Evolutionary conservation across 345 rosid species (phyloP).

Genomic region (Eutrema japonicum): DNA sequence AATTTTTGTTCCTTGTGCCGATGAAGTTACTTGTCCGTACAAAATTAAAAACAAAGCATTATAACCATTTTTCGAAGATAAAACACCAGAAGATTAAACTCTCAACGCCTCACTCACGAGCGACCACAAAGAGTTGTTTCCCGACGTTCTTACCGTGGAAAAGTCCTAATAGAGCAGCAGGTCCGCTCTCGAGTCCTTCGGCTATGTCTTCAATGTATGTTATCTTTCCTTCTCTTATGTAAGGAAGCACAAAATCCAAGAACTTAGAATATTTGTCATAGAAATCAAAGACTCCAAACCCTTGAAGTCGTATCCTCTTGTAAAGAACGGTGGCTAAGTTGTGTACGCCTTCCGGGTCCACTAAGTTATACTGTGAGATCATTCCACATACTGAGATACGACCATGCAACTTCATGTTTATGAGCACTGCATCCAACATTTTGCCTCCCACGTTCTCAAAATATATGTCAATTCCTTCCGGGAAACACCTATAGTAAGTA

Average conservation of each 20-base stretch:
- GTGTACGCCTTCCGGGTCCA: slow-evolving; percentile 43
- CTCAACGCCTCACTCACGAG: slow-evolving; percentile 24
- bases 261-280: slow-evolving; percentile 45
- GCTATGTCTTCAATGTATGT: slow-evolving; percentile 53
- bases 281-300: slow-evolving; percentile 44
- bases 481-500: slow-evolving; percentile 49
- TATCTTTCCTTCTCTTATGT: slow-evolving; percentile 47
- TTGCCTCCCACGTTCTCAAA: slow-evolving; percentile 71
- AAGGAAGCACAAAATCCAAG: slow-evolving; percentile 50
- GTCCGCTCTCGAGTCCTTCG: slow-evolving; percentile 53
- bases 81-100: not conserved
- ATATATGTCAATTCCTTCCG: slow-evolving; percentile 66
- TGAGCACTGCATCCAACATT: slow-evolving; percentile 65
- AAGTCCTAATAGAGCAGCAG: slow-evolving; percentile 34
- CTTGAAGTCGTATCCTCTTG: slow-evolving; percentile 49
- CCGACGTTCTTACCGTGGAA: slow-evolving; percentile 39
- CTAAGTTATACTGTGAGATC: slow-evolving; percentile 52
- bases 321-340: slow-evolving; percentile 38
- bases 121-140: slow-evolving; percentile 32
- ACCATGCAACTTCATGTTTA: slow-evolving; percentile 60
- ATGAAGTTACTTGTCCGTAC: not conserved
- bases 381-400: slow-evolving; percentile 61
- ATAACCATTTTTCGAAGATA: not conserved
- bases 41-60: not conserved
- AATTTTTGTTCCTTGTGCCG: not conserved